Base-by-base conservation (phyloP, 306 rosid species). In the Cucumis melo region DNA sequence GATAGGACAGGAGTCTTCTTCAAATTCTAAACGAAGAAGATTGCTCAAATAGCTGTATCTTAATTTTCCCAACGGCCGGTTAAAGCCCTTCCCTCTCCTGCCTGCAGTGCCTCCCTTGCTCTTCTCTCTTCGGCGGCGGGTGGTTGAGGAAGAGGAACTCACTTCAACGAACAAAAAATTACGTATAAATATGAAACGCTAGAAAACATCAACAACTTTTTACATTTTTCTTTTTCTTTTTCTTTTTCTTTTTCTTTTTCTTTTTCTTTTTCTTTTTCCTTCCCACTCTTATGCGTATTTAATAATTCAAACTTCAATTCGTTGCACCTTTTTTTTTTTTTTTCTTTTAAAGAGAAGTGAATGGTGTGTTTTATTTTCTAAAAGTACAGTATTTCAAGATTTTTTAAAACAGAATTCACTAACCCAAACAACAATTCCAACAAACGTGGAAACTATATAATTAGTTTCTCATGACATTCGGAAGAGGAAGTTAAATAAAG, bases 101-200 rank as follows among this genome's bases (percentile, higher is more conserved):
- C 12, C 17, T 23, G 42, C 74, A 10, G 54, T 41, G n/a, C 72
- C 72, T 64, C 50, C 24, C 75, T 41, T 6, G 29, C 50, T 66
- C 20, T 6, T 64, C 48, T 64, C 71, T 64, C 71, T 19, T 20
- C 34, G 73, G 73, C 73, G 73, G 73, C 73, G 54, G 73, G 54
- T 39, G 73, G 54, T 54, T 66, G 73, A 20, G 54, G 75, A 44
- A 44, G 21, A 21, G 12, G 6, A 41, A 66, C 54, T 11, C 73
- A 39, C 53, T 41, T 12, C 9, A 66, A 66, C 53, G 11, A 66
- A 66, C 2, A 66, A 41, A 66, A 7, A 66, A 44, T 66, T 41
- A 66, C 73, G 73, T 66, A 66, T 66, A 66, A 66, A 66, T 66
- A 66, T 66, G 73, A 21, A 41, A n/a, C 73, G 10, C 53, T 17